Conservation (phyloP, 768 basidiomycete genomes). For the Suillus sp. region DNA sequence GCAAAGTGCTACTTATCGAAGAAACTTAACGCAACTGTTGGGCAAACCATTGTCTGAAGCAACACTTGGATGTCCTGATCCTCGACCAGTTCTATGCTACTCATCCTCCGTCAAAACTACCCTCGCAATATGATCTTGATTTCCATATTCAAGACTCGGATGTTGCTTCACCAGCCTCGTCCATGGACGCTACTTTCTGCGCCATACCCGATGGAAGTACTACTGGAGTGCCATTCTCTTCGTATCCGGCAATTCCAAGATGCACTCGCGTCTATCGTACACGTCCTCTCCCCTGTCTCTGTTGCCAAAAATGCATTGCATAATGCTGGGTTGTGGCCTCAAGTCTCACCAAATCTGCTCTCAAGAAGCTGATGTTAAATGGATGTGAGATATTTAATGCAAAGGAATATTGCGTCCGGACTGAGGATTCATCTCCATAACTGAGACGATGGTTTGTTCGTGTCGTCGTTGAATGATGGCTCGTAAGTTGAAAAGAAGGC, state of each 20-base stretch:
- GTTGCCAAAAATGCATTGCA: slow-evolving; percentile 1
- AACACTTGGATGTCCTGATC: neutral
- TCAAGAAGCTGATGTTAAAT: neutral
- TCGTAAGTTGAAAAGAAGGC: slow-evolving; percentile 2
- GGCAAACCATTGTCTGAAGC: neutral
- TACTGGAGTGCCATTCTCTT: neutral
- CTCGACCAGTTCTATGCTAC: neutral
- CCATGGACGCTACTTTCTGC: neutral
- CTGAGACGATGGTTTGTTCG: neutral
- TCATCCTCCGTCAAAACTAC: neutral
- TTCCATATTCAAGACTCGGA: neutral
- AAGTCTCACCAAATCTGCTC: slow-evolving; percentile 24
- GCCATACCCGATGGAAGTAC: neutral
- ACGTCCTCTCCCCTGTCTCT: neutral
- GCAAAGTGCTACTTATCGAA: neutral
- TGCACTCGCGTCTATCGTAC: neutral
- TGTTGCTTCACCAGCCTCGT: neutral
- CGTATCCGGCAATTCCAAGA: neutral
- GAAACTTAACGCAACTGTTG: neutral
- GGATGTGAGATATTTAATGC: neutral
- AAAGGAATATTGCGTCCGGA: neutral
- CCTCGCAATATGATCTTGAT: neutral
- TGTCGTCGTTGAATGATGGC: neutral
- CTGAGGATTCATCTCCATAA: too few relatives aligned
- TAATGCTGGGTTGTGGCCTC: slow-evolving; percentile 35